phyloP scores from a whole-genome alignment of 2,329 filamentous ascomycete genomes.

The Calcarisporium arbuscula region DNA sequence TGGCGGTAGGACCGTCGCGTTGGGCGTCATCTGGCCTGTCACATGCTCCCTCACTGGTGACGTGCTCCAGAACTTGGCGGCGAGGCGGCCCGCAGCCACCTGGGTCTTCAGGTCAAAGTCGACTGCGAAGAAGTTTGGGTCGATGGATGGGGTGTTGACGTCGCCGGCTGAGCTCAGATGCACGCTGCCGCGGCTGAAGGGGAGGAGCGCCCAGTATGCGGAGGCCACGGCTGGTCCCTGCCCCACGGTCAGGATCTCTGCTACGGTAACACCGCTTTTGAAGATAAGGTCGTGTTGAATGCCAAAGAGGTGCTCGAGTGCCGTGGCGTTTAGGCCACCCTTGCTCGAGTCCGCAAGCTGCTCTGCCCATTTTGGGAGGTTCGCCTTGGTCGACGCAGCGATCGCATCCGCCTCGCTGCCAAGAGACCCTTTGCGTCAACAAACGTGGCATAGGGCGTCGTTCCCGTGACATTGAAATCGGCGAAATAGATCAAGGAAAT shows the following conservation, averaged over 20 bases:
- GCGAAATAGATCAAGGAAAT: conserved; percentile 17
- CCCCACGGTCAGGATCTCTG: conserved; percentile 36
- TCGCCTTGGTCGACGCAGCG: conserved; percentile 16
- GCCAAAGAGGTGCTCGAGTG: conserved; percentile 32
- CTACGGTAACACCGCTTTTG: conserved; percentile 34
- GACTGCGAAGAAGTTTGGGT: conserved; percentile 27
- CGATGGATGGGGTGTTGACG: conserved; percentile 26
- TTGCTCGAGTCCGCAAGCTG: conserved; percentile 18
- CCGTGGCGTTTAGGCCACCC: conserved; percentile 19
- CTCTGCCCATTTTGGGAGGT: conserved; percentile 23
- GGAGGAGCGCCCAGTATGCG: conserved; percentile 30
- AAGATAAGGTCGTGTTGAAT: conserved; percentile 44
- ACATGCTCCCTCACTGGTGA: conserved; percentile 12
- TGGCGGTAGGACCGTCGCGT: conserved; percentile 1
- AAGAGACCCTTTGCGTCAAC: conserved; percentile 28
- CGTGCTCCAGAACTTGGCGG: conserved; percentile 24
- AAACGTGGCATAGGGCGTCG: conserved; percentile 27
- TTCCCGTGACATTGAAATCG: conserved; percentile 14
- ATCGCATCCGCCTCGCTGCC: conserved; percentile 17
- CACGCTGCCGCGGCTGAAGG: conserved; percentile 33
- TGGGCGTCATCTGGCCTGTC: background rate
- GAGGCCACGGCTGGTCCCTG: conserved; percentile 25
- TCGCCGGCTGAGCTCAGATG: conserved; percentile 31
- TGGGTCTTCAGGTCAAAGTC: conserved; percentile 28
- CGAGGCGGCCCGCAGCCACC: conserved; percentile 20